Base-by-base conservation (phyloP, 306 rosid species). In the Alnus glutinosa region DNA sequence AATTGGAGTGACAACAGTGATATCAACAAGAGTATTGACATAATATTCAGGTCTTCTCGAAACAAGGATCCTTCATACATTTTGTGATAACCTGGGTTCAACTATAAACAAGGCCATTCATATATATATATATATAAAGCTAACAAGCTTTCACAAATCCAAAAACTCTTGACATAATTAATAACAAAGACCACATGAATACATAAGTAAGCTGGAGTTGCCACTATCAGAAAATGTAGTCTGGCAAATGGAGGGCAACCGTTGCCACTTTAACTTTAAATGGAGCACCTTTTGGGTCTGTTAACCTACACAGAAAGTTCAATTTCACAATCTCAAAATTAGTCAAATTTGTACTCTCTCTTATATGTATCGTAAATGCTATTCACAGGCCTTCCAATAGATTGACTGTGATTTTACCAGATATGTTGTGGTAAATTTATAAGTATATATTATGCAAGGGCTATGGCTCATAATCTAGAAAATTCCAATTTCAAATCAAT, bases 161-260 rank as follows among this genome's bases (percentile, higher is more conserved):
- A 63, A 34, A 64, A 16, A 64, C 2, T 36, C 36, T 64, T 7
- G 2, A 36, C 12, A 64, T 3, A 64, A 37, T 8, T 64, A 64
- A 5, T 3, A 68, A 42, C 7, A 42, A 18, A 42, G 9, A 68
- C 19, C 71, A 2, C 68, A 36, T 7, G 12, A 64, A 64, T 37
- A 16, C 5, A 3, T 15, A 16, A 36, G 15, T 44, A 39, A 9
- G 49, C 51, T 0, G 23, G 50, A 18, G 78, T 54, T 39, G 37
- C 70, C 42, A 9, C 46, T 47, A 76, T 93, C 91, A 94, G 94
- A 79, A 94, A 67, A 94, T 82, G 86, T 90, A 94, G 76, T 89
- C 93, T 36, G 98, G 96, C 67, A 85, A 84, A 85, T 89, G 86
- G 19, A 92, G 93, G 15, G 93, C 92, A 83, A 92, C 84, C 81